A percentile compares a stretch with the other conserved stretches of the same genome.
Evolutionary conservation across 495 filamentous ascomycete species (phyloP).

Genomic region (Penicillium goetzii): DNA sequence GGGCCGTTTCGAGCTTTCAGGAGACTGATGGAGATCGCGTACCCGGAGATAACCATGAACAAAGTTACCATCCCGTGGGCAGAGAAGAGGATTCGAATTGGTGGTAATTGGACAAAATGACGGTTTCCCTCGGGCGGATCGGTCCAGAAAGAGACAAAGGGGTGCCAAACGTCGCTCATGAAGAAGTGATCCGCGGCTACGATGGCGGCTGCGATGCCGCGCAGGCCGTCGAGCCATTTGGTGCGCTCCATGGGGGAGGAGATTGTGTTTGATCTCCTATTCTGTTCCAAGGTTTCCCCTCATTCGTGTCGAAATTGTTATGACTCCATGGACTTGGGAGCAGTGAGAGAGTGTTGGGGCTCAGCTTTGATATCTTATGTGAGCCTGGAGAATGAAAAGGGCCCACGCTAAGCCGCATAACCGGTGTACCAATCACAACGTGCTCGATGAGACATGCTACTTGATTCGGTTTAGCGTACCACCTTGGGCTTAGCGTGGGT

Average conservation of each 20-base stretch:
- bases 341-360: neutral
- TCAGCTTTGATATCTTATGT: slow-evolving; percentile 5
- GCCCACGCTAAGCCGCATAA: neutral
- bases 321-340: neutral
- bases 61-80: slow-evolving; percentile 63
- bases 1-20: slow-evolving; percentile 50
- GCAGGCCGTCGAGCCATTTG: slow-evolving; percentile 35
- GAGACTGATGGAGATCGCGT: slow-evolving; percentile 58
- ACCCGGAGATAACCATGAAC: slow-evolving; percentile 69
- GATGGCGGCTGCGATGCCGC: slow-evolving; percentile 33
- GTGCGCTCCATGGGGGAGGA: slow-evolving; percentile 23
- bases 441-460: neutral
- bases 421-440: neutral
- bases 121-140: slow-evolving; percentile 43
- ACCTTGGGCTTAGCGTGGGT: neutral
- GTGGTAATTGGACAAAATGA: slow-evolving; percentile 58
- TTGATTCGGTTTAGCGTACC: neutral
- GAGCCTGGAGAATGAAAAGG: neutral
- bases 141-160: slow-evolving; percentile 34
- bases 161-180: slow-evolving; percentile 29
- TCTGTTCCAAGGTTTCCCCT: neutral
- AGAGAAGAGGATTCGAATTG: slow-evolving; percentile 57
- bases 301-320: neutral
- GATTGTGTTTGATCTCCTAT: neutral
- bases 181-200: slow-evolving; percentile 34